Evolutionary conservation across 257 asterid genomes (phyloP), one percentile per base, ranked within the genome.

Genomic region (Solanum lycopersicoides): DNA sequence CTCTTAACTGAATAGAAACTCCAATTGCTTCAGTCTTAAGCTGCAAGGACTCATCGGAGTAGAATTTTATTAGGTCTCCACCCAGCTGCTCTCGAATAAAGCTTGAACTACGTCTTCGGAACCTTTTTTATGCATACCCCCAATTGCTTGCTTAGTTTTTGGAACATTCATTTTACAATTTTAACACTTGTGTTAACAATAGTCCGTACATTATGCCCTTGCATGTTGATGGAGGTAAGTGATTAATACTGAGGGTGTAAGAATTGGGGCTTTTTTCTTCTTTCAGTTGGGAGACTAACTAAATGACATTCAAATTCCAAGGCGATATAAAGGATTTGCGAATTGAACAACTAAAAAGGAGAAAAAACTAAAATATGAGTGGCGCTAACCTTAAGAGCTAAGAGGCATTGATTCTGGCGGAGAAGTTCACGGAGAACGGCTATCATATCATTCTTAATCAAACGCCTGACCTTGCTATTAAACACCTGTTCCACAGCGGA

Each of bases 341-440:
- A 32, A 42, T 41, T 25, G 60, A 42, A 14, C 6, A 2, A 41
- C 77, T 32, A 32, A 71, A 18, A 42, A 32, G 32, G 42, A 74
- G 50, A 35, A 37, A 18, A 74, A 32, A 71, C 14, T 35, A 73
- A 9, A 37, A 41, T 75, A 75, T n/a, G 60, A 23, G 60, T 32
- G 14, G 79, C 83, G 20, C 88, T 82, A 80, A 95, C 98, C 98
- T 92, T 91, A 37, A 94, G 90, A 83, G 96, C 97, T 89, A 95
- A 91, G 75, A 47, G 47, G 59, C 97, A 95, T 37, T 91, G 93
- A 42, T 94, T 91, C 92, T 95, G 98, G 69, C 96, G 94, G 80
- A 94, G 91, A 53, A 94, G 95, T 89, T 95, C 98, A 20, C 95
- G 95, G 15, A 95, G 94, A 87, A 95, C 97, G n/a, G 98, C 98